Base-by-base conservation (phyloP, 2,329 filamentous ascomycete genomes). In the Aspergillus aculeatus region DNA sequence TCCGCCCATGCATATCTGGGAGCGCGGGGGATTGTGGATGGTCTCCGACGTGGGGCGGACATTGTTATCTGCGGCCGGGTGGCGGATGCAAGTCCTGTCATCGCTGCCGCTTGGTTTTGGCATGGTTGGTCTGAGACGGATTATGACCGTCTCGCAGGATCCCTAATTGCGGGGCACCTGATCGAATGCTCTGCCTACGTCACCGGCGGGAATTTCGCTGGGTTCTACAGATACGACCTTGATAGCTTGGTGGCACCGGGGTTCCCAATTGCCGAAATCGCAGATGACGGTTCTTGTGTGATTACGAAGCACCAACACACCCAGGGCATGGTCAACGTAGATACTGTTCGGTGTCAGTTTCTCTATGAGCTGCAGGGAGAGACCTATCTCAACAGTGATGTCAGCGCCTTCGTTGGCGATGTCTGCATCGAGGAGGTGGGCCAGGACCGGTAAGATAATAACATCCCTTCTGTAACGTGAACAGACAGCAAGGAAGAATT, bases 51-150 rank as follows among this genome's bases (percentile, higher is more conserved):
- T 0, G 80, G 80, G 0, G 81, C 80, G 1, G 75, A 81, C 19
- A 81, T 83, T 23, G 73, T 83, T 50, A 76, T 83, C 2, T 83
- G 80, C 56, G 81, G 81, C 0, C 75, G 81, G 4, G 80, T 80
- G 1, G 76, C 80, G 0, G 81, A 83, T 63, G 81, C 82, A 0
- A 80, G 78, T 2, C 82, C 82, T 0, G 82, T 84, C 0, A 84
- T 86, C 59, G 84, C 81, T 0, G 82, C 83, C 0, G 83, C 83
- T 0, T 80, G 80, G 66, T 86, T 78, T 73, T 86, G 83, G 80
- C 78, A 86, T 56, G 72, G 75, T 1, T 87, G 83, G 84, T 60
- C 62, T 0, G 76, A 80, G 16, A 76, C 73, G 0, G 75, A 81
- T 24, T 83, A 79, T 21, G 78, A 86, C 59, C 65, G 74, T 19